Base-by-base conservation (phyloP, 805 yeast genomes). In the Ogataea ganodermae region DNA sequence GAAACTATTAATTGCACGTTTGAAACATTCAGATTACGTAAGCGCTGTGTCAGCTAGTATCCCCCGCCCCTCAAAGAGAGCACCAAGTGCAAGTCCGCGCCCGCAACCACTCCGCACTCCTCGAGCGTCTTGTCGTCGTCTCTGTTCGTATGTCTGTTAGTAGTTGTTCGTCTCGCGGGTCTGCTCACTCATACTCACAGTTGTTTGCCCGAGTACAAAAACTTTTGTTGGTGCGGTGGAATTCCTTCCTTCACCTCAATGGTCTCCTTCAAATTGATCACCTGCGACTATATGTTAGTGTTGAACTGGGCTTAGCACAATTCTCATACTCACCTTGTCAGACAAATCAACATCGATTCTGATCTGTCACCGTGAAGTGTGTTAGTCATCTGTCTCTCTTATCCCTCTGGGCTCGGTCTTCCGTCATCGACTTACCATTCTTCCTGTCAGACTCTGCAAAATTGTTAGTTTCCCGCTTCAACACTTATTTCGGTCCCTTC, bases 161-260 rank as follows among this genome's bases (percentile, higher is more conserved):
- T 49, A 45, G 4, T 1, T 27, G 21, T 24, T 38, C 17, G n/a
- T 5, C n/a, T n/a, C n/a, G n/a, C n/a, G n/a, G n/a, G n/a, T n/a
- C 21, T 32, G 14, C n/a, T 3, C 18, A 6, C 5, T 37, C 18
- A 22, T 47, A 75, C 86, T 65, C 71, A 80, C 85, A 92, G 78
- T 71, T 92, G 97, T 57, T 89, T 87, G 17, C 99, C 99, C 46
- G 86, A 83, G 69, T 79, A 89, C 59, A 92, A 84, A 55, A 92
- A 80, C 57, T 96, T 80, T 69, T 94, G 99, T 70, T 92, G 99
- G 24, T 87, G 82, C 9, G 98, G 97, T 2, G 98, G 97, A 46
- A 92, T 92, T 1, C 98, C 99, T 66, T 92, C 98, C 60, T 89
- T 89, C 62, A 92, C 97, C 66, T 94, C 98, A 72, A 92, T 81